Conservation (phyloP, 331 rosid genomes). For the Stylosanthes scabra region DNA sequence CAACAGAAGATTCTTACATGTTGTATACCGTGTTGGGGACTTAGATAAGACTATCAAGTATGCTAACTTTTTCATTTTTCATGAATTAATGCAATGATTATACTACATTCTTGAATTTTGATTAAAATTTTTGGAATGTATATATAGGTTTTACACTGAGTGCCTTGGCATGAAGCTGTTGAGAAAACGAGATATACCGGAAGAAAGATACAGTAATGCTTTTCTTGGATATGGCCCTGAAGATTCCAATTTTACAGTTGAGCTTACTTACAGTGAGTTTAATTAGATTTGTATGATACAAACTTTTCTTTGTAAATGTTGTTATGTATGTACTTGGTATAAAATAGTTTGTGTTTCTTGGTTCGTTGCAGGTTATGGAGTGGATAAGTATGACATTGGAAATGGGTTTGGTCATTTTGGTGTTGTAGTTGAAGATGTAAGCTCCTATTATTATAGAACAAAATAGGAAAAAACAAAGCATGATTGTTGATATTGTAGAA, state of each 20-base stretch:
- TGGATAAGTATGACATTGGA: conserved; percentile 84
- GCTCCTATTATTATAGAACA: conserved; percentile 37
- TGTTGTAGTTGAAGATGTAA: conserved; percentile 84
- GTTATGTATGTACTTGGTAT: neutral
- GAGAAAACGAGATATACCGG: conserved; percentile 85
- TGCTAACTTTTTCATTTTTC: conserved; percentile 36
- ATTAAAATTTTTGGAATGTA: conserved; percentile 18
- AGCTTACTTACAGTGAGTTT: conserved; percentile 85
- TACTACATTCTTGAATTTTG: conserved; percentile 1
- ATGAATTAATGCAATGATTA: neutral
- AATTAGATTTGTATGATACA: neutral
- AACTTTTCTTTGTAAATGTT: neutral
- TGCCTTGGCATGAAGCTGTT: conserved; percentile 91
- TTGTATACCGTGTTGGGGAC: conserved; percentile 81
- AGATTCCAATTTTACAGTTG: conserved; percentile 82
- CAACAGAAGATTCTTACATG: conserved; percentile 75
- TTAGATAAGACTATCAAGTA: conserved; percentile 89
- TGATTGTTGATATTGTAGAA: too few relatives aligned
- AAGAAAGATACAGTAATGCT: conserved; percentile 82
- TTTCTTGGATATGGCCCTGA: conserved; percentile 93
- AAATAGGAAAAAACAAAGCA: too few relatives aligned
- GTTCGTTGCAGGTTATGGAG: conserved; percentile 76
- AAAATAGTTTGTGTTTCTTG: conserved; percentile 7
- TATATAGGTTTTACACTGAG: conserved; percentile 77
- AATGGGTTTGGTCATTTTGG: conserved; percentile 93